Evolutionary conservation across 2,329 filamentous ascomycete species (phyloP), one percentile per base, ranked within the genome.

Genomic region (Hysterium pulicare): DNA sequence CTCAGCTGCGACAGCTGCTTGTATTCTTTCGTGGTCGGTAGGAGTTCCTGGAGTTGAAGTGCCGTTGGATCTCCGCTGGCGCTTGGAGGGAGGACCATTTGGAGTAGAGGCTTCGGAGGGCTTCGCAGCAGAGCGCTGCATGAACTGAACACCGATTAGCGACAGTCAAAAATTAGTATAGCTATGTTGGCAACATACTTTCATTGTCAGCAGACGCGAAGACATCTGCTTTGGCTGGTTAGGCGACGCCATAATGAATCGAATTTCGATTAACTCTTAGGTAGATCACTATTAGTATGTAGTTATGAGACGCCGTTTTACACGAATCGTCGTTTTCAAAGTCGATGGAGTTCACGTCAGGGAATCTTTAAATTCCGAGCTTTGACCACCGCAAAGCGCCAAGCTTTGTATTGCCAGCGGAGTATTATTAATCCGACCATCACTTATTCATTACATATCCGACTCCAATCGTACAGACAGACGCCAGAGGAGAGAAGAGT

Each of bases 141-240:
- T 96, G 64, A 96, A 96, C 73, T 82, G 55, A 43, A 44, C 3
- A 21, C 19, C 2, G 9, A 2, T 31, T 31, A 17, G 21, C 22
- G 23, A 2, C 30, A 40, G 24, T 57, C 28, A 54, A 48, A 39
- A 31, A 39, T 44, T 33, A 36, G 33, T n/a, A n/a, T n/a, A n/a
- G n/a, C n/a, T n/a, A n/a, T n/a, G 33, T 35, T 39, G 21, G 13
- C 22, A 11, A 44, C 7, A 22, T 61, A 76, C 78, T 69, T 95
- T 95, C 90, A 95, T 96, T 28, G 87, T 90, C 61, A 94, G 76
- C 36, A 96, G 83, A 53, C 90, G 83, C 45, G 86, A 90, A 49
- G 90, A 95, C 82, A 94, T 90, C 34, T 76, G 77, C 67, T 85
- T 86, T 20, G 62, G 61, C 15, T 58, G 61, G 10, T 50, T 60